Evolutionary conservation across 495 filamentous ascomycete genomes (phyloP), one percentile per base, ranked within the genome.

Genomic region (Aspergillus olivimuriae): DNA sequence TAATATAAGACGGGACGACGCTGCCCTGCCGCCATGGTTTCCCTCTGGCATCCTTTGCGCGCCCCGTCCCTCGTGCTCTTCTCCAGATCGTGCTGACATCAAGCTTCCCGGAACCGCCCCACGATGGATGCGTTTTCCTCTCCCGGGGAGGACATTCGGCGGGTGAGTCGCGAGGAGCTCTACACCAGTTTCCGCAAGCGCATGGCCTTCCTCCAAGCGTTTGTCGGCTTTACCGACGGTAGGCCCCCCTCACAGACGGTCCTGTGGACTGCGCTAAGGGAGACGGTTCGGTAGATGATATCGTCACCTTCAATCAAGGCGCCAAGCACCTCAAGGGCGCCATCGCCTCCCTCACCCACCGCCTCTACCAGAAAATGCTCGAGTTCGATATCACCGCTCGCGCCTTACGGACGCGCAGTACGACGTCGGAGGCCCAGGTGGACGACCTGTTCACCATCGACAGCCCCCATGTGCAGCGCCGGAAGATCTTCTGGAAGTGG

Each of bases 361-460:
- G 80, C 39, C 76, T 83, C 8, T 83, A 82, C 61, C 71, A 14
- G 19, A 82, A 83, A 56, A 66, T 83, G 12, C 62, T 83, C 24
- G 71, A 75, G 32, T 81, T 80, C 53, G 79, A 82, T 56, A 82
- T 83, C 61, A 82, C 80, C 14, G 78, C 80, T 2, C 69, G 75
- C 6, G 55, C 63, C 6, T 76, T 83, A 53, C 64, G 68, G 77
- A 39, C 79, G 73, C 2, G 79, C 48, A 82, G 79, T 51, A 81
- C 81, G 38, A 73, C 80, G 10, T 81, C 80, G 58, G 73, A 78
- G 39, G 47, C 23, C 11, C 4, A 70, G 0, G 30, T 80, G 19
- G 76, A 81, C 47, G 68, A 69, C 11, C 50, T 56, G 10, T 71
- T 75, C 12, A 67, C 65, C 33, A 74, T 78, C 50, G 62, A 75